Conservation (phyloP, 768 basidiomycete species). For the Russula vinacea region DNA sequence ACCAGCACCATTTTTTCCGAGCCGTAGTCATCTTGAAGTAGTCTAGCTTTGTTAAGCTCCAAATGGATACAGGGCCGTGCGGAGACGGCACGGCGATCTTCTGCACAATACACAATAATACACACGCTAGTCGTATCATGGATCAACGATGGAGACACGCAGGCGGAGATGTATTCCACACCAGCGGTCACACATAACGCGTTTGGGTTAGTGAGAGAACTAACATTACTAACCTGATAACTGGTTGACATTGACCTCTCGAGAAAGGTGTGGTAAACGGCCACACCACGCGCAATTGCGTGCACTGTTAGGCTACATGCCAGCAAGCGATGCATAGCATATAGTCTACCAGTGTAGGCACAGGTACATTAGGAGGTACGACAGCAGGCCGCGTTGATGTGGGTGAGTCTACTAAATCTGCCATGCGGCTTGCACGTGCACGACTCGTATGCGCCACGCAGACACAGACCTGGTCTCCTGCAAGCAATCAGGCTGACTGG, state of each 20-base stretch:
- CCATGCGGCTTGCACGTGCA: conserved; percentile 18
- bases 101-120: neutral
- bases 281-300: neutral
- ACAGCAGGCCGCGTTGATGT: neutral
- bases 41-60: conserved; percentile 1
- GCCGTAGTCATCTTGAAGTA: neutral
- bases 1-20: neutral
- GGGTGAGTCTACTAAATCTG: neutral
- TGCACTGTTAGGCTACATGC: neutral
- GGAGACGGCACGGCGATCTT: conserved; percentile 6
- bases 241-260: neutral
- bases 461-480: neutral
- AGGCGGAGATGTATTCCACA: neutral
- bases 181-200: neutral
- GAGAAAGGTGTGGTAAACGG: neutral
- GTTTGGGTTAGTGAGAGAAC: too few relatives aligned
- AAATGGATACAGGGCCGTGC: neutral
- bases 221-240: neutral
- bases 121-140: neutral
- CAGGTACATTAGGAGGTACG: neutral
- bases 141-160: neutral
- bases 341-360: neutral
- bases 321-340: conserved; percentile 2
- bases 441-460: neutral
- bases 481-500: neutral